Evolutionary conservation across 2,329 filamentous ascomycete genomes (phyloP).

Genomic region (Exophiala sideris): DNA sequence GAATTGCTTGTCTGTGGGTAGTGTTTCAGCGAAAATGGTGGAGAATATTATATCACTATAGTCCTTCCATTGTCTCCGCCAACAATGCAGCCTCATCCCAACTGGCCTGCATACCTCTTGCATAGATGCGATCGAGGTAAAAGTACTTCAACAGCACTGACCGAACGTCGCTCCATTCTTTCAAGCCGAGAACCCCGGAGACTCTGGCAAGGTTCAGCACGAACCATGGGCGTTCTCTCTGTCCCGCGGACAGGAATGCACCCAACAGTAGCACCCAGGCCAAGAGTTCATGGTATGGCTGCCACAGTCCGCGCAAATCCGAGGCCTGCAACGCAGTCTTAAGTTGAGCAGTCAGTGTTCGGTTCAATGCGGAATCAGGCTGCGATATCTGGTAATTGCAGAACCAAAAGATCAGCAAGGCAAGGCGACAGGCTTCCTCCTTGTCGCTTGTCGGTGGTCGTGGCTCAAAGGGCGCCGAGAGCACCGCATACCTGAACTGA

Average conservation of each 20-base stretch:
- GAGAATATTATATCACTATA: background rate
- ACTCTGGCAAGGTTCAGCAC: constrained; percentile 13
- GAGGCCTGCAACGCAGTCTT: constrained; percentile 12
- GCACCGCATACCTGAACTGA: constrained; percentile 15
- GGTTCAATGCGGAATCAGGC: constrained; percentile 14
- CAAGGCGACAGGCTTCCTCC: constrained; percentile 13
- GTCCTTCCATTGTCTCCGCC: constrained; percentile 12
- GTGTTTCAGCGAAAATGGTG: background rate
- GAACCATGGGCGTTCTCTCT: constrained; percentile 15
- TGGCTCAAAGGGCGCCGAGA: constrained; percentile 13
- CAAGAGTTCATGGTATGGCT: constrained; percentile 9
- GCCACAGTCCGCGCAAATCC: constrained; percentile 12
- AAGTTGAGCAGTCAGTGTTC: constrained; percentile 14
- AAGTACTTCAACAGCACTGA: constrained; percentile 7
- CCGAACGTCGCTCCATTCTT: constrained; percentile 10
- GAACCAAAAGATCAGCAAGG: constrained; percentile 19
- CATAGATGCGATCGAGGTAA: constrained; percentile 18
- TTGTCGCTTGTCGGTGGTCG: constrained; percentile 15
- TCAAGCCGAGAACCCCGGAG: constrained; percentile 5
- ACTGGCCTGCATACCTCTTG: constrained; percentile 10
- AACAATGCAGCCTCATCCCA: constrained; percentile 16
- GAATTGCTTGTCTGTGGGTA: too few relatives aligned
- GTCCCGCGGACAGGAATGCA: constrained; percentile 12
- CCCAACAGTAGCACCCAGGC: constrained; percentile 14
- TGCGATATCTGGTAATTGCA: constrained; percentile 12